Conservation (phyloP, 2,329 filamentous ascomycete species). For the Paraconiothyrium brasiliense region DNA sequence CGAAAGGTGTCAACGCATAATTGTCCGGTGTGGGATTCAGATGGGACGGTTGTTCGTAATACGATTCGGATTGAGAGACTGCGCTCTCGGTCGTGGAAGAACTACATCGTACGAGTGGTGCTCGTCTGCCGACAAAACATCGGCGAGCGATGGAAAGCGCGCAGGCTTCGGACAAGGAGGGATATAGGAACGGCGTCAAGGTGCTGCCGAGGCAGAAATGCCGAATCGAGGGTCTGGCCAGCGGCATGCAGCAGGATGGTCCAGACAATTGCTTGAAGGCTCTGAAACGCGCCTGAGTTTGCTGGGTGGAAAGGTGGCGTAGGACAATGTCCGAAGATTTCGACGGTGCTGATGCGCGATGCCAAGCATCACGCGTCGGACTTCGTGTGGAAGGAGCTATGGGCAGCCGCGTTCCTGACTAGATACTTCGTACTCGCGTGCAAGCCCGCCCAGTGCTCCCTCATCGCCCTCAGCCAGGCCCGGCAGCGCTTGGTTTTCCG, state of each 20-base stretch:
- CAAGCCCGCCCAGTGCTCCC: constrained; percentile 10
- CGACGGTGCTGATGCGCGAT: constrained; percentile 1
- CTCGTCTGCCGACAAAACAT: constrained; percentile 26
- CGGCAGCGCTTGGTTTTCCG: neutral
- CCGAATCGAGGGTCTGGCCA: constrained; percentile 32
- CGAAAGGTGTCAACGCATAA: constrained; percentile 83
- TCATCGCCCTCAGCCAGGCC: constrained; percentile 11
- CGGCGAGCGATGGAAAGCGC: constrained; percentile 33
- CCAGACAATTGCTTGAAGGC: constrained; percentile 14
- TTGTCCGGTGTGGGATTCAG: constrained; percentile 86
- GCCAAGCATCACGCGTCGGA: constrained; percentile 10
- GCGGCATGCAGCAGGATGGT: constrained; percentile 39
- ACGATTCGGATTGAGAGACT: constrained; percentile 15
- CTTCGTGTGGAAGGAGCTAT: constrained; percentile 6
- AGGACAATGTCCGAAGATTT: constrained; percentile 18
- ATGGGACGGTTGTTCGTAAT: constrained; percentile 34
- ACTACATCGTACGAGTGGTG: constrained; percentile 37
- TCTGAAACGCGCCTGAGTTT: constrained; percentile 16
- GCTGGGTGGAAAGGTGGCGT: constrained; percentile 11
- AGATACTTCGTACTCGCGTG: neutral
- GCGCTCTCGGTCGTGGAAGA: constrained; percentile 30
- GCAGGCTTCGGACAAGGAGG: constrained; percentile 45
- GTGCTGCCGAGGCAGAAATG: constrained; percentile 42
- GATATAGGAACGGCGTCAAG: constrained; percentile 58
- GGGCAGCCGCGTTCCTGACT: constrained; percentile 9